Conservation (phyloP, 2,329 filamentous ascomycete species). For the Basipetospora chlamydospora region DNA sequence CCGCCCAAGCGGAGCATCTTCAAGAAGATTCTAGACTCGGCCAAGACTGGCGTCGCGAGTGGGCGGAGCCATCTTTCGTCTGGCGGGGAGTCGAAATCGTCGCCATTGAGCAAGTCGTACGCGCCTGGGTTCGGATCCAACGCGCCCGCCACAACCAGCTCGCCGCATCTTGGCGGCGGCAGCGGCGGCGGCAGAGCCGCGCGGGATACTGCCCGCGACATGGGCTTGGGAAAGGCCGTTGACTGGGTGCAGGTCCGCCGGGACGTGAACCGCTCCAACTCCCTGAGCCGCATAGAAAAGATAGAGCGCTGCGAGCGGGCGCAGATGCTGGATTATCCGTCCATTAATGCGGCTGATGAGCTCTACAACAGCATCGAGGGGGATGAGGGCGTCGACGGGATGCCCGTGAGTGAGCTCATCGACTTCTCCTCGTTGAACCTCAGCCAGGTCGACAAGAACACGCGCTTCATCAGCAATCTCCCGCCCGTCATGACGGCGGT, state of each 20-base stretch:
- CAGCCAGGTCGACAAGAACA: conserved; percentile 85
- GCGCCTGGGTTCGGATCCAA: conserved; percentile 1
- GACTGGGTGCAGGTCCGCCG: conserved; percentile 98
- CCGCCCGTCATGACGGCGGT: conserved; percentile 70
- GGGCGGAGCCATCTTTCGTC: conserved; percentile 72
- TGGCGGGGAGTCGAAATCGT: conserved; percentile 28
- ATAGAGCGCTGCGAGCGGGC: conserved; percentile 76
- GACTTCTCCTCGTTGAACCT: conserved; percentile 73
- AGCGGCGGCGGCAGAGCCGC: no score
- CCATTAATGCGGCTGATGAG: conserved; percentile 80
- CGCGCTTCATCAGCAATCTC: conserved; percentile 73
- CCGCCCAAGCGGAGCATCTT: conserved; percentile 80
- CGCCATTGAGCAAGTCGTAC: conserved; percentile 25
- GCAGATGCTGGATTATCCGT: conserved; percentile 84
- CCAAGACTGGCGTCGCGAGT: conserved; percentile 84
- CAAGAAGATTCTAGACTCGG: conserved; percentile 86
- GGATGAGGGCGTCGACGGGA: conserved; percentile 75
- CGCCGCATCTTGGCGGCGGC: conserved; percentile 3
- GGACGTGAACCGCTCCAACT: conserved; percentile 91
- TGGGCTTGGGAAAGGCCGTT: conserved; percentile 46
- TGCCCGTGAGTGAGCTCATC: conserved; percentile 65
- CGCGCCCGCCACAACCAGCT: conserved; percentile 1
- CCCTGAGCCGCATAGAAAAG: conserved; percentile 75
- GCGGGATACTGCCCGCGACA: conserved; percentile 47
- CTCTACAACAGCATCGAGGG: conserved; percentile 74